Base-by-base conservation (phyloP, 2,329 filamentous ascomycete genomes). In the Colletotrichum sp. region DNA sequence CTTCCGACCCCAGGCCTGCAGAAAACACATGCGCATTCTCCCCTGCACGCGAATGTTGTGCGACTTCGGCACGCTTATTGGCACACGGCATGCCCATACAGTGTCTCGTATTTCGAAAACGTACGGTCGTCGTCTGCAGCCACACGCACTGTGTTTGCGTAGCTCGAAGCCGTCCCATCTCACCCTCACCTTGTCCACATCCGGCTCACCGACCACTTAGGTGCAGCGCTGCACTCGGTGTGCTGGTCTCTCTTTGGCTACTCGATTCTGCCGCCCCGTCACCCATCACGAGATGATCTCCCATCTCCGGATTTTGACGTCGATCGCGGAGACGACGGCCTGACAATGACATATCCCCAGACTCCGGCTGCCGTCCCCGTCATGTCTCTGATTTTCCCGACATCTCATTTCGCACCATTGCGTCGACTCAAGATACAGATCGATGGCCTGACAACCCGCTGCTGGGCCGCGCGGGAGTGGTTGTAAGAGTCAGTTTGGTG, bases 401-500 rank as follows among this genome's bases (percentile, higher is more conserved):
- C 28, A 52, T 49, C 39, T 59, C 30, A 63, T 10, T 24, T 21
- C 12, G 52, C 26, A n/a, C 30, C 21, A 60, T 39, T 55, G 60
- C 62, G 21, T 30, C 24, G n/a, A 30, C 21, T 62, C 28, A 26
- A 34, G 7, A 55, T 67, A 30, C 24, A 60, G 30, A 71, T 70
- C 32, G 59, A 70, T 71, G 59, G 18, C 44, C 36, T 52, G 71
- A 77, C 60, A 67, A 67, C 24, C 21, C 39, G 52, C 24, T 52
- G 44, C 44, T 34, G 12, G 49, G 32, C 16, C 44, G 59, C 36
- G 60, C 26, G 28, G 59, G 52, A 66, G 39, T 67, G 49, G 28
- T 57, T 57, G 70, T 60, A 76, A 76, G 70, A 76, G 70, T 73
- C 73, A 76, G 57, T 36, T 71, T 71, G 65, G 75, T 55, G 52